These are phyloP conservation scores for Ceratocystis diversiconidia DNA, from an alignment of 2,329 filamentous ascomycete species.

Conservation along the genomic window DNA sequence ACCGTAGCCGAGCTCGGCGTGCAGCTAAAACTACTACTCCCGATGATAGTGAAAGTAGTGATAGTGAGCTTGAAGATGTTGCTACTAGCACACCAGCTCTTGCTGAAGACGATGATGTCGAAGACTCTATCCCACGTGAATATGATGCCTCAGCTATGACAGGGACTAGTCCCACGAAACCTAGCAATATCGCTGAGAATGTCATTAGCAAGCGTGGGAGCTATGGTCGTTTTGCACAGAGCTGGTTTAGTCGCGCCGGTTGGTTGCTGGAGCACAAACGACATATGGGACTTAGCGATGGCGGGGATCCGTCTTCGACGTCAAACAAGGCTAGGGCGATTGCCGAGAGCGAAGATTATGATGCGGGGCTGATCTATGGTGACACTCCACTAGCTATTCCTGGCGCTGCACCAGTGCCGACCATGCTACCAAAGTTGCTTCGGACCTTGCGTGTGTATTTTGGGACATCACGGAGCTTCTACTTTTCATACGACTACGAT, in stretches of 20 bases:
- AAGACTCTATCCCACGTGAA: constrained; percentile 28
- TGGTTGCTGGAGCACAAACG: constrained; percentile 61
- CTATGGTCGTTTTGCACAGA: constrained; percentile 78
- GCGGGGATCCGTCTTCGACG: constrained; percentile 17
- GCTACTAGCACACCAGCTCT: constrained; percentile 29
- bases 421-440: constrained; percentile 69
- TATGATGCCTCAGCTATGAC: constrained; percentile 23
- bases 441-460: constrained; percentile 75
- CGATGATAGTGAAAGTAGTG: constrained; percentile 18
- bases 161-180: constrained; percentile 24
- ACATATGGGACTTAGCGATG: constrained; percentile 50
- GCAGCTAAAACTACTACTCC: background rate
- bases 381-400: constrained; percentile 3
- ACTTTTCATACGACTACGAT: constrained; percentile 89
- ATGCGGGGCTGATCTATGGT: constrained; percentile 14
- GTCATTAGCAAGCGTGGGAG: constrained; percentile 70
- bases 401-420: constrained; percentile 22
- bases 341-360: constrained; percentile 15
- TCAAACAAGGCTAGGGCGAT: constrained; percentile 29
- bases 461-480: constrained; percentile 70
- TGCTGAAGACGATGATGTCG: constrained; percentile 30
- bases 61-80: constrained; percentile 28
- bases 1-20: constrained; percentile 17
- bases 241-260: constrained; percentile 79
- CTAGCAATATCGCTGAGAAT: constrained; percentile 66